A percentile compares a stretch with the other conserved stretches of the same genome.
phyloP scores from a whole-genome alignment of 2,329 filamentous ascomycete genomes.

The Venturia effusa region DNA sequence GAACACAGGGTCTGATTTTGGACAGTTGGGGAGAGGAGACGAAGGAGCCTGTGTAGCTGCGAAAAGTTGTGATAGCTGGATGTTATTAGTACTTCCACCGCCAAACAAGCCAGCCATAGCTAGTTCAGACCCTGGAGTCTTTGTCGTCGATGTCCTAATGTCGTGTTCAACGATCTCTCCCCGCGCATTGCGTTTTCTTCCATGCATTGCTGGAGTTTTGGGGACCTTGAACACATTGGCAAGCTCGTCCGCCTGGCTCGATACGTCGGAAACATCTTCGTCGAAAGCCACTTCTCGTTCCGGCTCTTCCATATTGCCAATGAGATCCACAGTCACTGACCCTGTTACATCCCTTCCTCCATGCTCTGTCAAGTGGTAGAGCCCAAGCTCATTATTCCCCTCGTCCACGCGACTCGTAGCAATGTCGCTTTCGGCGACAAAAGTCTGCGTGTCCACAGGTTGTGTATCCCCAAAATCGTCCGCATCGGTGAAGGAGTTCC shows the following conservation, averaged over 20 bases:
- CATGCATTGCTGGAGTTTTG: conserved; percentile 10
- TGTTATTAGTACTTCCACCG: not conserved
- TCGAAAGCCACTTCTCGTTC: not conserved
- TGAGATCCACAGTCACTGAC: not conserved
- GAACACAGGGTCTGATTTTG: conserved; percentile 10
- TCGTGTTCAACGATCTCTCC: conserved; percentile 2
- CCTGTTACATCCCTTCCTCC: not conserved
- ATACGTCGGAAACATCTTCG: not conserved
- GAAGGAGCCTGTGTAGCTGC: conserved; percentile 10
- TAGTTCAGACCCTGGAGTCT: conserved; percentile 10
- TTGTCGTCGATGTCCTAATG: conserved; percentile 6
- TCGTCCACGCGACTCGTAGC: not conserved
- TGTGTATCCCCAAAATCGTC: conserved; percentile 11
- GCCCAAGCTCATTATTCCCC: not conserved
- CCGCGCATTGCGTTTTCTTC: conserved; percentile 9
- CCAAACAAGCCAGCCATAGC: conserved; percentile 5
- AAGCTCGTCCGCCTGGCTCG: conserved; percentile 6
- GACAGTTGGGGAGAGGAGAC: conserved; percentile 5
- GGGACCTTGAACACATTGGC: conserved; percentile 2
- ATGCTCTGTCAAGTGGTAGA: not conserved
- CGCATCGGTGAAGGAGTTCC: conserved; percentile 4
- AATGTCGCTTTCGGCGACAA: conserved; percentile 9
- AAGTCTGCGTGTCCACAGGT: conserved; percentile 11
- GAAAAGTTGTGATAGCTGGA: conserved; percentile 7
- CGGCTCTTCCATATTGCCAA: not conserved